Evolutionary conservation across 2,329 filamentous ascomycete species (phyloP).

Genomic region (Diaporthe citri): DNA sequence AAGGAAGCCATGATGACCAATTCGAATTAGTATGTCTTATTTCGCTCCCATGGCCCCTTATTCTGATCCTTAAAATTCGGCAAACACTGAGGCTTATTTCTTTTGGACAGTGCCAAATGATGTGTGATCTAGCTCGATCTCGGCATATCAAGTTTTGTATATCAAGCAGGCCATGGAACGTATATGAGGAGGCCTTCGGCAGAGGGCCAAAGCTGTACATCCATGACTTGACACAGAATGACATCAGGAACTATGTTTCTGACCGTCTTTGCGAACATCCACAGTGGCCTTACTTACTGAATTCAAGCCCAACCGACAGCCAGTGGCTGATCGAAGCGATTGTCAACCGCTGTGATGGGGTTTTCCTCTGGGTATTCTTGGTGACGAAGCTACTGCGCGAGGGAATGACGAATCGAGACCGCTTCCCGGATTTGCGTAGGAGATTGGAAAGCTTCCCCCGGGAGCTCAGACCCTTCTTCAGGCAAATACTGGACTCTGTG

Average conservation of each 20-base stretch:
- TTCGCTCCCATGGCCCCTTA: too few relatives aligned
- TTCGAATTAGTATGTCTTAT: neutral
- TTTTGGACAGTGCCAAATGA: neutral
- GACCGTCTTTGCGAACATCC: neutral
- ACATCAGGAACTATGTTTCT: neutral
- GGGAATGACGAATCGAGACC: neutral
- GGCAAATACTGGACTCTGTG: neutral
- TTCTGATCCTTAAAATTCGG: neutral
- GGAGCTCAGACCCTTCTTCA: neutral
- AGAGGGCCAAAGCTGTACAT: neutral
- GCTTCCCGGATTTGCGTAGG: neutral
- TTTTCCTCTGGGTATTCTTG: conserved; percentile 12
- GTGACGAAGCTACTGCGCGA: neutral
- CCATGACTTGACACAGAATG: neutral
- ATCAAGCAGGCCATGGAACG: conserved; percentile 13
- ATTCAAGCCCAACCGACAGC: neutral
- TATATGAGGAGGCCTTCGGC: neutral
- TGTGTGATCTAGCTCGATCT: neutral
- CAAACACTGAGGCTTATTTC: neutral
- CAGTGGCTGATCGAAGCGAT: neutral
- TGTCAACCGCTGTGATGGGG: neutral
- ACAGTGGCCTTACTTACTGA: neutral
- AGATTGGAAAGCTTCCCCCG: neutral
- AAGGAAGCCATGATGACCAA: neutral
- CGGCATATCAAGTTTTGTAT: conserved; percentile 8